These are phyloP conservation scores for Silene conica DNA, from an alignment of 148 eudicot genomes.

Conservation along the genomic window DNA sequence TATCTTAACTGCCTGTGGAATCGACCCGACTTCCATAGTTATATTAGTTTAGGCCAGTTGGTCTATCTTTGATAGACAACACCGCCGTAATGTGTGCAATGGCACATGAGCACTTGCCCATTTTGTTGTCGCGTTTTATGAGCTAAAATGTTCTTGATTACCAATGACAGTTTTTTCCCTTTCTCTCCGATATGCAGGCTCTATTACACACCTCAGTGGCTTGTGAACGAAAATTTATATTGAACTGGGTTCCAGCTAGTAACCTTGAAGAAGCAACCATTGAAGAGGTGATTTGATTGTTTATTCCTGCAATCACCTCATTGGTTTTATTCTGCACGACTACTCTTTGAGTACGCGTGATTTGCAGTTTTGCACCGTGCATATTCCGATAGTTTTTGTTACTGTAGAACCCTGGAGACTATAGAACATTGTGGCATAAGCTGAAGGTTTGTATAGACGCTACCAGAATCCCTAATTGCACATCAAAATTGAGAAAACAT, in stretches of 20 bases:
- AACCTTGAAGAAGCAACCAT: constrained; percentile 86
- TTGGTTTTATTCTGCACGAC: neutral
- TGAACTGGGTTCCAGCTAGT: constrained; percentile 84
- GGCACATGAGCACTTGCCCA: neutral
- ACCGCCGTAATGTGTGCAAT: too few relatives aligned
- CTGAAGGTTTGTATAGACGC: constrained; percentile 68
- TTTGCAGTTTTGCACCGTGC: neutral
- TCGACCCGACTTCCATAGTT: too few relatives aligned
- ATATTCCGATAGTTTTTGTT: neutral
- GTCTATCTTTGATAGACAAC: too few relatives aligned
- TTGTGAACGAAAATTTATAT: constrained; percentile 52
- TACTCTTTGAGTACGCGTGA: neutral
- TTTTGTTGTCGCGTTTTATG: neutral
- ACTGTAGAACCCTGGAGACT: constrained; percentile 70
- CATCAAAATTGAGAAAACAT: too few relatives aligned
- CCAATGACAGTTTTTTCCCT: neutral
- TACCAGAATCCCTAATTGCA: too few relatives aligned
- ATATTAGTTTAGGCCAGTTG: too few relatives aligned
- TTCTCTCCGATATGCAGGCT: constrained; percentile 48
- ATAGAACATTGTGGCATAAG: constrained; percentile 66
- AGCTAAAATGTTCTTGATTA: neutral
- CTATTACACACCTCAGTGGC: constrained; percentile 90
- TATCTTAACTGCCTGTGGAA: too few relatives aligned
- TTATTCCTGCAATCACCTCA: neutral
- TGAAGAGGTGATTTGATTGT: constrained; percentile 46